These are phyloP conservation scores for Colletotrichum sp. DNA, from an alignment of 2,329 filamentous ascomycete genomes.

Conservation along the genomic window DNA sequence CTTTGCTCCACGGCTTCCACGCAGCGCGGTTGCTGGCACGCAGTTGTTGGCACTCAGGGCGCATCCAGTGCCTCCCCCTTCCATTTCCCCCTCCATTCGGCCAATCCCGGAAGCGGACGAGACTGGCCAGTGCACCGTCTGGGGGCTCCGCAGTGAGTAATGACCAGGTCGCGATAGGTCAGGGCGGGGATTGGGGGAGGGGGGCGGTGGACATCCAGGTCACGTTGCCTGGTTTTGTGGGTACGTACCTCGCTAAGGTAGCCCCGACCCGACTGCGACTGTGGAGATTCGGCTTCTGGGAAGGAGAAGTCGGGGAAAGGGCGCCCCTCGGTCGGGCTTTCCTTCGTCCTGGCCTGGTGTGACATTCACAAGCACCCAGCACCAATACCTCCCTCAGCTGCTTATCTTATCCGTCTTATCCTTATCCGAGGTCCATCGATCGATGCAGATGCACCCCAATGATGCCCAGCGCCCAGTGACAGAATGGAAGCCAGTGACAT, in stretches of 20 bases:
- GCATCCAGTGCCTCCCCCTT: not conserved
- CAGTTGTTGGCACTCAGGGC: not conserved
- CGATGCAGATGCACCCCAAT: not conserved
- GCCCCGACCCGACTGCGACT: not conserved
- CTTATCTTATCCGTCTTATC: not conserved
- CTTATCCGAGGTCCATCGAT: not conserved
- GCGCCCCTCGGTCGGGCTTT: not conserved
- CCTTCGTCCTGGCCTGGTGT: not conserved
- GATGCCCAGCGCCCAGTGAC: not conserved
- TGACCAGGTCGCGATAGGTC: not conserved
- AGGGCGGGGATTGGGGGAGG: not conserved
- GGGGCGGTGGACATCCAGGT: not conserved
- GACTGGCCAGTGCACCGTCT: not conserved
- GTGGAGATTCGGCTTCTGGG: not conserved
- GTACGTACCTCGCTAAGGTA: not conserved
- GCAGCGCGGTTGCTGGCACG: not conserved
- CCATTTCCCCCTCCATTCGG: not conserved
- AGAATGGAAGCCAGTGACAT: not conserved
- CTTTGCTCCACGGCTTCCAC: not conserved
- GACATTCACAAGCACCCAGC: not conserved
- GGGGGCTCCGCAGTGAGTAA: slow-evolving; percentile 8
- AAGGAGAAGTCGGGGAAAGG: not conserved
- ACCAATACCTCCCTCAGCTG: not conserved
- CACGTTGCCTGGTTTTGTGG: not conserved
- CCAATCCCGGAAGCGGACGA: slow-evolving; percentile 11